Evolutionary conservation across 2,329 filamentous ascomycete genomes (phyloP), one percentile per base, ranked within the genome.

Genomic region (Laburnicola sp.): DNA sequence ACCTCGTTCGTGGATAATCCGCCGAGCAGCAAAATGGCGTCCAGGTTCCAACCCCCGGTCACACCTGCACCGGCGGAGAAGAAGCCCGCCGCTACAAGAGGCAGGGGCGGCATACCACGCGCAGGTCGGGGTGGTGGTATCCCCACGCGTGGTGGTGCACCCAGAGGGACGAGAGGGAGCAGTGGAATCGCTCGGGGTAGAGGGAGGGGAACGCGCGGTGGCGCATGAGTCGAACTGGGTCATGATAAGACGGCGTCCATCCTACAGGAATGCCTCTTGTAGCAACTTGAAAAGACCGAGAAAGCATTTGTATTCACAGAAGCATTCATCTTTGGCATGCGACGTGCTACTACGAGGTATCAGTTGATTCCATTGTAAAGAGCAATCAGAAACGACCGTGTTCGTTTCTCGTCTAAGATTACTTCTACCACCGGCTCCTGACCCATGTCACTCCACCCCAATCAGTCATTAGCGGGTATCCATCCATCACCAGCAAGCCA

Each of bases 1-100:
- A 95, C 88, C 4, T 90, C 89, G 1, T 97, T 96, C 66, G 85
- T 96, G 49, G 91, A 96, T 30, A 89, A 96, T 63, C 92, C 91
- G 6, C 81, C 82, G 3, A 81, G 80, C 32, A 78, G 75, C 27
- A 83, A 81, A 63, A 68, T 73, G 2, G 69, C 71, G 3, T 72
- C 66, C 51, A 78, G 72, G 51, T 76, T 73, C 52, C 65, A 70
- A 22, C 72, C 68, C 10, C 71, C 73, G 10, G 70, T 61, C 7
- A 67, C 73, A 1, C 67, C 69, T 2, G 58, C 64, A n/a, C 60
- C 63, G 6, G 57, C 57, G 16, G 43, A 52, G 11, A 67, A 56
- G 48, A 61, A 57, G 11, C 42, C 60, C 5, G 57, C 61, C 1
- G 40, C 50, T 8, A 56, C 52, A 10, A 54, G 65, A 47, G 69